Conservation (phyloP, 2,329 filamentous ascomycete genomes). For the Ophiocordyceps camponoti-saundersi region DNA sequence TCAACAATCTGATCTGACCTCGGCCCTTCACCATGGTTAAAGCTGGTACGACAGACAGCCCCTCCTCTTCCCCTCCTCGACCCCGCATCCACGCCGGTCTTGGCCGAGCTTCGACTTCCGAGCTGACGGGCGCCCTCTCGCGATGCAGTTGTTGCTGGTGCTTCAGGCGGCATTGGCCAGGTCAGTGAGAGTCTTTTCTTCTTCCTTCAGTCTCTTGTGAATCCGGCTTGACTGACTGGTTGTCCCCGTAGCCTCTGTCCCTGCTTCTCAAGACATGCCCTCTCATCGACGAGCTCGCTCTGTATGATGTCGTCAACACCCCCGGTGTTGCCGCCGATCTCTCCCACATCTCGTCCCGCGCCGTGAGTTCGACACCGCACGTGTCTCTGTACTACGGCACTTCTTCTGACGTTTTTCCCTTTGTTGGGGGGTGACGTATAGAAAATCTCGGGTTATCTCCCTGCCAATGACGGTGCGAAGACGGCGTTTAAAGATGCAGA, state of each 20-base stretch:
- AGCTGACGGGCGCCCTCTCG: slow-evolving; percentile 3
- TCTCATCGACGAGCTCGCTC: slow-evolving; percentile 76
- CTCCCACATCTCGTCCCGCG: slow-evolving; percentile 87
- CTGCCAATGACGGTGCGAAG: slow-evolving; percentile 72
- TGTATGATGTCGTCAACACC: slow-evolving; percentile 99
- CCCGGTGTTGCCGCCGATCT: slow-evolving; percentile 92
- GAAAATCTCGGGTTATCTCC: slow-evolving; percentile 81
- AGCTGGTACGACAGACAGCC: slow-evolving; percentile 29
- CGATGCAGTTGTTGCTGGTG: slow-evolving; percentile 65
- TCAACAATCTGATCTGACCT: neutral
- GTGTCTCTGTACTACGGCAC: neutral
- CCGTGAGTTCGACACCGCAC: slow-evolving; percentile 31
- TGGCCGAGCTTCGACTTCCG: neutral
- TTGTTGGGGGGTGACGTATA: slow-evolving; percentile 16
- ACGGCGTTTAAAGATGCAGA: slow-evolving; percentile 81
- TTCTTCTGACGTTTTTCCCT: neutral
- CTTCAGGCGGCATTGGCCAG: slow-evolving; percentile 96
- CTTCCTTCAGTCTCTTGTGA: neutral
- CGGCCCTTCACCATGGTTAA: slow-evolving; percentile 34
- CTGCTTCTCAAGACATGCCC: slow-evolving; percentile 87
- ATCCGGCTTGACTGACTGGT: slow-evolving; percentile 5
- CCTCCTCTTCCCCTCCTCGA: slow-evolving; percentile 3
- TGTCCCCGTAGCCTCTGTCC: slow-evolving; percentile 58
- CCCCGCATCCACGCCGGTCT: slow-evolving; percentile 7
- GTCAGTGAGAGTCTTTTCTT: slow-evolving; percentile 27